These are phyloP conservation scores for Colletotrichum viniferum DNA, from an alignment of 2,329 filamentous ascomycete genomes.

Conservation along the genomic window DNA sequence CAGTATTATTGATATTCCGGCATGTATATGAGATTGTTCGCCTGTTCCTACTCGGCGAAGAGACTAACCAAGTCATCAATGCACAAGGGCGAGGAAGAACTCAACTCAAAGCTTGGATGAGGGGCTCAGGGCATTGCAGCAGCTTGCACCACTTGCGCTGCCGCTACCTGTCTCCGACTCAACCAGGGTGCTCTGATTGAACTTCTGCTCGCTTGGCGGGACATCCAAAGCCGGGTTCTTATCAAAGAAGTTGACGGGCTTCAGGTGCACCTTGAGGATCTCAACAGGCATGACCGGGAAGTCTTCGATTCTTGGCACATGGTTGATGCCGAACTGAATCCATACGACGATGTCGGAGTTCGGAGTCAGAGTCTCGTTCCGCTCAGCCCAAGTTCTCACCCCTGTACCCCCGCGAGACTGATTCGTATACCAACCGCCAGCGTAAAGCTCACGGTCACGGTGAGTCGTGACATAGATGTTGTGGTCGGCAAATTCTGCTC, in stretches of 20 bases:
- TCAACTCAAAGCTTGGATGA: not conserved
- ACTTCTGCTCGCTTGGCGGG: conserved; percentile 22
- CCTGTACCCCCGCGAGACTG: conserved; percentile 13
- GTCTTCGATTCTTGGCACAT: conserved; percentile 60
- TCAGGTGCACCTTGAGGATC: conserved; percentile 52
- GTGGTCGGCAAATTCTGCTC: conserved; percentile 18
- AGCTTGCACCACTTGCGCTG: not conserved
- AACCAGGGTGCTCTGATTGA: conserved; percentile 16
- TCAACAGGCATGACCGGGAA: conserved; percentile 66
- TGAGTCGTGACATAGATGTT: conserved; percentile 20
- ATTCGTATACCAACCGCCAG: conserved; percentile 17
- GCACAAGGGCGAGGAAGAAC: not conserved
- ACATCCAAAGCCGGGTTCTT: conserved; percentile 50
- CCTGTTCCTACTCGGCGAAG: not conserved
- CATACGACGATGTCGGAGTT: conserved; percentile 47
- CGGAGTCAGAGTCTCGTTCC: conserved; percentile 3
- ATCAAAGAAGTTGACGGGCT: conserved; percentile 57
- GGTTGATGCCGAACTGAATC: conserved; percentile 61
- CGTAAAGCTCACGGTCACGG: conserved; percentile 11
- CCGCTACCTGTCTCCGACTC: not conserved
- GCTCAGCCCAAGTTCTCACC: conserved; percentile 9
- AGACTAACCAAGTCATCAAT: not conserved
- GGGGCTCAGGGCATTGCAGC: not conserved
- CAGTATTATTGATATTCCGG: not conserved
- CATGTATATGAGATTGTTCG: not conserved